Percentiles rank a stretch among this genome's conserved stretches.
Conservation (phyloP, 2,329 filamentous ascomycete genomes). For the Trichoderma arundinaceum region DNA sequence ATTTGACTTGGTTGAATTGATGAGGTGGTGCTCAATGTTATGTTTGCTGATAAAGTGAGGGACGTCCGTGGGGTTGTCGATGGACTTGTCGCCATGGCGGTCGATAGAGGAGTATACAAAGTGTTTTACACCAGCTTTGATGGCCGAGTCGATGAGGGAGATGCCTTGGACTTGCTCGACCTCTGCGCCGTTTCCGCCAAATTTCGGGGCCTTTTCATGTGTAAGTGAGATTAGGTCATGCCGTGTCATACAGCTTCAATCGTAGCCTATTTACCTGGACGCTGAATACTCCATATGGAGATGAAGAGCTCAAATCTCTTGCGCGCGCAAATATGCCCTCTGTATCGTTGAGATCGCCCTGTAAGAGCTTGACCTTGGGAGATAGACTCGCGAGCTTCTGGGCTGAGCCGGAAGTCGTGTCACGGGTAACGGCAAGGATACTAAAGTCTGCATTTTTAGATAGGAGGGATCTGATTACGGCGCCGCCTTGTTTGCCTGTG, state of each 20-base stretch:
- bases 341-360: constrained; percentile 1
- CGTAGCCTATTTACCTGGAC: neutral
- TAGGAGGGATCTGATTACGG: neutral
- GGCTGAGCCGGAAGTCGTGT: neutral
- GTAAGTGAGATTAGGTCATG: neutral
- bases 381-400: constrained; percentile 6
- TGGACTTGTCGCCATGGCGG: constrained; percentile 1
- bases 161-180: constrained; percentile 1
- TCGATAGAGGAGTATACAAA: constrained; percentile 11
- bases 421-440: neutral
- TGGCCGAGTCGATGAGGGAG: neutral
- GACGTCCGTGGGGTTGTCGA: constrained; percentile 4
- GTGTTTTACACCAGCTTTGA: neutral
- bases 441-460: neutral
- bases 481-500: constrained; percentile 4
- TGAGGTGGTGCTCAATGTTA: constrained; percentile 12
- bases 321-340: neutral
- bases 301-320: neutral
- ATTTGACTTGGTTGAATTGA: neutral
- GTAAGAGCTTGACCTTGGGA: neutral
- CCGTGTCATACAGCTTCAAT: neutral
- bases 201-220: neutral
- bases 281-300: constrained; percentile 1
- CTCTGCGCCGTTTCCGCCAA: neutral
- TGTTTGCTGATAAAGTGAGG: constrained; percentile 13